Conservation (phyloP, 202 grass and related monocot genomes). For the Brachypodium distachyon region DNA sequence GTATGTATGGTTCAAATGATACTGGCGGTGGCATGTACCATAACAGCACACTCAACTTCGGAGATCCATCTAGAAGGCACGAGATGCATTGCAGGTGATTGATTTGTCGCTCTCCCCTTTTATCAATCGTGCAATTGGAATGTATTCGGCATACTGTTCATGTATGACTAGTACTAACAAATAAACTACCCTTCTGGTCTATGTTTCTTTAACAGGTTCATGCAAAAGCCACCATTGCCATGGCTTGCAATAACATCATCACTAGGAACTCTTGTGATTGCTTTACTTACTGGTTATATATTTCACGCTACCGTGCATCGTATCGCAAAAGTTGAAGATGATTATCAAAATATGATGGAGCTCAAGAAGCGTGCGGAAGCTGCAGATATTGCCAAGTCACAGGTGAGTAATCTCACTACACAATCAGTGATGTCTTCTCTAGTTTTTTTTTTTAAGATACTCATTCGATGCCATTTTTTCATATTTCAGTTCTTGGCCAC, state of each 20-base stretch:
- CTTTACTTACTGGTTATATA: conserved; percentile 60
- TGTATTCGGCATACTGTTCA: neutral
- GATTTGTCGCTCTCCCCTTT: neutral
- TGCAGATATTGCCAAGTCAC: conserved; percentile 93
- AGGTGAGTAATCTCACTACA: conserved; percentile 26
- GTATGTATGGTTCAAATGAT: conserved; percentile 80
- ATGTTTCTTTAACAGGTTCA: conserved; percentile 59
- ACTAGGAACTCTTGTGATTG: conserved; percentile 70
- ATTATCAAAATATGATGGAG: conserved; percentile 62
- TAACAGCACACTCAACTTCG: conserved; percentile 78
- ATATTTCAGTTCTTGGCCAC: conserved; percentile 90
- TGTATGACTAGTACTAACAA: no score
- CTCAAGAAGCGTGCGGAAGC: conserved; percentile 77
- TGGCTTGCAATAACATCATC: conserved; percentile 77
- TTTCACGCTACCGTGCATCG: conserved; percentile 65
- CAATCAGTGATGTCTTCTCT: neutral
- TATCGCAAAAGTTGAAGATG: conserved; percentile 84
- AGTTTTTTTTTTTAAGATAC: no score
- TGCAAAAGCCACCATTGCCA: conserved; percentile 46
- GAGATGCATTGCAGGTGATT: conserved; percentile 99
- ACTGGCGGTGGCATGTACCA: conserved; percentile 40
- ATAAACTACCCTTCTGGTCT: neutral
- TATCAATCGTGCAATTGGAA: neutral
- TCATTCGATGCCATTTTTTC: neutral
- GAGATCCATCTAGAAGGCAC: conserved; percentile 81